A percentile compares a stretch with the other conserved stretches of the same genome.
These are phyloP conservation scores for Tetrapisispora namnaoensis DNA, from an alignment of 805 yeast species.

Conservation along the genomic window DNA sequence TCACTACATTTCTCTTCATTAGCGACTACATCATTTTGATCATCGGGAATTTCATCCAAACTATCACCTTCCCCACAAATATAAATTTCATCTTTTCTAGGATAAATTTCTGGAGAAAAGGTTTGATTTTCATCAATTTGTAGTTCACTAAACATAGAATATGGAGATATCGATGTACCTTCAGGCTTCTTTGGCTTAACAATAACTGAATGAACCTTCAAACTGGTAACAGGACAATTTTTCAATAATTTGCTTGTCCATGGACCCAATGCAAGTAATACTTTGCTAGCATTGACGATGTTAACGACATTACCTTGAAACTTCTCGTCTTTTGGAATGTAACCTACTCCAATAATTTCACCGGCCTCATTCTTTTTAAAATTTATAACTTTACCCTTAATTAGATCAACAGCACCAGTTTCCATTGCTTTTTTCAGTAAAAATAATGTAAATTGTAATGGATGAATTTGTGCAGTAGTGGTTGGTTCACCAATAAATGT, in stretches of 20 bases:
- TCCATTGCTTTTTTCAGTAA: slow-evolving; percentile 72
- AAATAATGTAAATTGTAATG: slow-evolving; percentile 81
- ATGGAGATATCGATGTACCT: slow-evolving; percentile 55
- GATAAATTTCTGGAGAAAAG: slow-evolving; percentile 90
- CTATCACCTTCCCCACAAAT: slow-evolving; percentile 98
- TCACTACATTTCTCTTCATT: slow-evolving; percentile 83
- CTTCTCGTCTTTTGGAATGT: slow-evolving; percentile 31
- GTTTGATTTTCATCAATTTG: slow-evolving; percentile 53
- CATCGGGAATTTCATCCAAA: slow-evolving; percentile 81
- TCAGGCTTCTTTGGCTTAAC: slow-evolving; percentile 64
- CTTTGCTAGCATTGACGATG: slow-evolving; percentile 54
- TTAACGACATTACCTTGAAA: slow-evolving; percentile 27
- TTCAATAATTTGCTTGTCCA: slow-evolving; percentile 91
- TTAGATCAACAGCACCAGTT: slow-evolving; percentile 71
- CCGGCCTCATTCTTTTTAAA: slow-evolving; percentile 54
- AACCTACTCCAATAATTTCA: slow-evolving; percentile 63
- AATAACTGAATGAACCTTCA: slow-evolving; percentile 92
- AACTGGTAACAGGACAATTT: slow-evolving; percentile 87
- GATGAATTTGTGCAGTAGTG: slow-evolving; percentile 95
- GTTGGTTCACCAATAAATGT: slow-evolving; percentile 72
- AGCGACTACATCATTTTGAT: slow-evolving; percentile 87
- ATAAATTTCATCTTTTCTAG: slow-evolving; percentile 90
- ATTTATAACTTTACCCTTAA: slow-evolving; percentile 75
- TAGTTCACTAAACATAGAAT: slow-evolving; percentile 88
- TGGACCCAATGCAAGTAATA: slow-evolving; percentile 83